Base-by-base conservation (phyloP, 306 rosid genomes). In the Glycine soja region DNA sequence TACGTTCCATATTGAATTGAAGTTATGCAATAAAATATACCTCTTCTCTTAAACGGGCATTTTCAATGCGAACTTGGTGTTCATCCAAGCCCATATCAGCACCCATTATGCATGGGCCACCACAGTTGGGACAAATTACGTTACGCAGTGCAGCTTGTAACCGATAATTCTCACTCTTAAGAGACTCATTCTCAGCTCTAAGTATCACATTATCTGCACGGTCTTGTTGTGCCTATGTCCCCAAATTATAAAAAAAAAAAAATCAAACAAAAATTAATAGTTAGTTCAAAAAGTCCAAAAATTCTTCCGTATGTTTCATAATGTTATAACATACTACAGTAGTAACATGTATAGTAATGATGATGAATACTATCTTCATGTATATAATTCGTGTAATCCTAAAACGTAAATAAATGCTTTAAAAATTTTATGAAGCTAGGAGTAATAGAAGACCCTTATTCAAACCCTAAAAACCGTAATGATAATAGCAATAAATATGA, bases 41-140 rank as follows among this genome's bases (percentile, higher is more conserved):
- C 97, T 95, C 93, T 52, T 95, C 99, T 77, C 96, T 84, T 8
- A 93, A 94, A 3, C 97, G 82, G 7, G 96, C 93, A 84, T 95
- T 93, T 85, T 95, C 99, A 40, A 93, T 83, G 30, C 91, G 90
- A 76, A 95, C 86, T 34, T 95, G 93, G 10, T 91, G 98, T 30
- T 95, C 99, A 72, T 95, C 97, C 84, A 93, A 72, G 80, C 90
- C 93, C 40, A 94, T 51, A 10, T 91, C 95, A 42, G 84, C 91
- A 1, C 91, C 98, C 36, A 93, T 80, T 36, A 95, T 77, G 24
- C 89, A 89, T 2, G 88, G 98, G 18, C 96, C 94, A 7, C 97
- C 96, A 87, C 99, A 93, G 65, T 89, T 93, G 8, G 97, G 99
- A 86, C 99, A 93, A 2, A 93, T 82, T 16, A 93, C 65, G 58